Percentiles rank a stretch among this genome's conserved stretches.
Evolutionary conservation across 2,329 filamentous ascomycete genomes (phyloP).

Genomic region (Ophiostoma novo-ulmi): DNA sequence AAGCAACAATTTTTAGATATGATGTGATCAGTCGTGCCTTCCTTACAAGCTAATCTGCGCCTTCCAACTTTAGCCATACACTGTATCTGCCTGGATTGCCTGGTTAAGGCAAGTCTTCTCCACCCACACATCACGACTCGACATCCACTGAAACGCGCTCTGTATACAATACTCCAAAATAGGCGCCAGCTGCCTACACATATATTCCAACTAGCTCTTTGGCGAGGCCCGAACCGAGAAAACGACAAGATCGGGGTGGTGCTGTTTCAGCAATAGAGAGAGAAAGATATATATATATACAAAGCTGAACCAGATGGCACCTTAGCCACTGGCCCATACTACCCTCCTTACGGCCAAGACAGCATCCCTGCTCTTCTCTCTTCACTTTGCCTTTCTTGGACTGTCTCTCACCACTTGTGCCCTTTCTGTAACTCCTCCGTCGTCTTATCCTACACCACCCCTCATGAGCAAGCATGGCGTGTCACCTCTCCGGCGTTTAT

Average conservation of each 20-base stretch:
- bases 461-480: slow-evolving; percentile 22
- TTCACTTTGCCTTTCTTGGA: neutral
- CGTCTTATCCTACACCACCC: neutral
- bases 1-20: neutral
- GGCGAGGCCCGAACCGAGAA: neutral
- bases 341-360: neutral
- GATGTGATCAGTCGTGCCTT: neutral
- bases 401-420: neutral
- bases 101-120: neutral
- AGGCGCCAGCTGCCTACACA: slow-evolving; percentile 3
- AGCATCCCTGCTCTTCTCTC: neutral
- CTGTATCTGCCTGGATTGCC: neutral
- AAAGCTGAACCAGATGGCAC: neutral
- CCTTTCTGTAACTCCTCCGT: neutral
- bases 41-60: neutral
- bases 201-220: neutral
- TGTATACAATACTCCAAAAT: neutral
- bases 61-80: neutral
- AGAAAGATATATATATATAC: neutral
- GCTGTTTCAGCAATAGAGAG: neutral
- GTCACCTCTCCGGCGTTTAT: slow-evolving; percentile 8
- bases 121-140: slow-evolving; percentile 1
- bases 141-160: slow-evolving; percentile 9
- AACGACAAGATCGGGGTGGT: neutral
- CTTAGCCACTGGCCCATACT: neutral